These are phyloP conservation scores for Camellia japonica DNA, from an alignment of 148 eudicot genomes.

Conservation along the genomic window DNA sequence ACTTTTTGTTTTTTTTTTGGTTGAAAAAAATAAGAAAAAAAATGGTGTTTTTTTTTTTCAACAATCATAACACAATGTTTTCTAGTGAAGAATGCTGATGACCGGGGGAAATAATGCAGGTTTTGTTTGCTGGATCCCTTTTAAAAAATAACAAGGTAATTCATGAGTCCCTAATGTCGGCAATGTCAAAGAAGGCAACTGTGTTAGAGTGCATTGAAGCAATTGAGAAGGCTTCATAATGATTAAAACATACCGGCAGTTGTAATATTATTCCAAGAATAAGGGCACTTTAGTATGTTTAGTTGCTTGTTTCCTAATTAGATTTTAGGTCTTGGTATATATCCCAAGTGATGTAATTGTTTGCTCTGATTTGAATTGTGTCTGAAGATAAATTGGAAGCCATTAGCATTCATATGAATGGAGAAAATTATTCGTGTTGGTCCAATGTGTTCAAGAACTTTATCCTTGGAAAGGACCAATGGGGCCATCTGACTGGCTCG, in stretches of 20 bases:
- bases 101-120: slow-evolving; percentile 40
- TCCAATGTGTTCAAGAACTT: too few species aligned
- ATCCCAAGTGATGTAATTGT: too few species aligned
- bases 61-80: neutral
- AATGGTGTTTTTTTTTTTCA: neutral
- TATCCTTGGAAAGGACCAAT: too few species aligned
- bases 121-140: slow-evolving; percentile 75
- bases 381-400: too few species aligned
- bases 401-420: too few species aligned
- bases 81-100: neutral
- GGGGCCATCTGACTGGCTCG: too few species aligned
- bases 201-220: slow-evolving; percentile 84
- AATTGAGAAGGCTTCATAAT: slow-evolving; percentile 57
- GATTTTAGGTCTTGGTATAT: too few species aligned
- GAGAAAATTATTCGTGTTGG: too few species aligned
- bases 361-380: too few species aligned
- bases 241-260: neutral
- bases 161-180: slow-evolving; percentile 78
- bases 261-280: too few species aligned
- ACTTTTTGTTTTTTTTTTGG: neutral
- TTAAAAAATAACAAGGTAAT: slow-evolving; percentile 64
- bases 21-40: neutral
- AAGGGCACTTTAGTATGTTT: too few species aligned
- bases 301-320: too few species aligned
- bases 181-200: slow-evolving; percentile 78